phyloP scores from a whole-genome alignment of 176 grass and related monocot genomes.

The Echinochloa phyllopogon region DNA sequence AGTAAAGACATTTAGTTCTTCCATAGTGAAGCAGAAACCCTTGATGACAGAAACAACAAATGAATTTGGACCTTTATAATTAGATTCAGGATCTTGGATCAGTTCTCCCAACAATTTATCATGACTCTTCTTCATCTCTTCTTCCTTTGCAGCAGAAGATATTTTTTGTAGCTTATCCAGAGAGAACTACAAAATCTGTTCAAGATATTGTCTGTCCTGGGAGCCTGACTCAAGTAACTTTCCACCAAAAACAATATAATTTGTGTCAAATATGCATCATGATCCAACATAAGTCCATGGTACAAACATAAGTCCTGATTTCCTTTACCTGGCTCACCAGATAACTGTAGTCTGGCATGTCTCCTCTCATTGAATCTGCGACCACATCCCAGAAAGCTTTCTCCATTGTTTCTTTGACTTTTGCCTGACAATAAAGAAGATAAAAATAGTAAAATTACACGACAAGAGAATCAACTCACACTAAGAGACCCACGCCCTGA shows the following conservation, averaged over 20 bases:
- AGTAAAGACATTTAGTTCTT: constrained; percentile 75
- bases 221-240: constrained; percentile 71
- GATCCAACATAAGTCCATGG: constrained; percentile 23
- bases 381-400: constrained; percentile 92
- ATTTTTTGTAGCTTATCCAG: constrained; percentile 62
- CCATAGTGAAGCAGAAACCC: constrained; percentile 83
- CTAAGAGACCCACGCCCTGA: not conserved
- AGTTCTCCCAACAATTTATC: constrained; percentile 76
- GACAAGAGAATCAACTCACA: not conserved
- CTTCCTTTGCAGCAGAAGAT: constrained; percentile 73
- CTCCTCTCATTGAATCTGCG: constrained; percentile 67
- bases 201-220: constrained; percentile 69
- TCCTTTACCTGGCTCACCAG: constrained; percentile 85
- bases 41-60: constrained; percentile 74
- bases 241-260: constrained; percentile 40
- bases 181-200: constrained; percentile 82
- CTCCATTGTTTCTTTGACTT: constrained; percentile 87
- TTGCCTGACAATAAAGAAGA: constrained; percentile 50
- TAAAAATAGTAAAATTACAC: constrained; percentile 6
- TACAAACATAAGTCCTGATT: constrained; percentile 51
- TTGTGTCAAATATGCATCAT: constrained; percentile 1
- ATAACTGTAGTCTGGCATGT: constrained; percentile 73
- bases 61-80: constrained; percentile 47
- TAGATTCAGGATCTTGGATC: constrained; percentile 52
- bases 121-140: constrained; percentile 68